phyloP scores from a whole-genome alignment of 2,329 filamentous ascomycete species.

The Tolypocladium paradoxum region DNA sequence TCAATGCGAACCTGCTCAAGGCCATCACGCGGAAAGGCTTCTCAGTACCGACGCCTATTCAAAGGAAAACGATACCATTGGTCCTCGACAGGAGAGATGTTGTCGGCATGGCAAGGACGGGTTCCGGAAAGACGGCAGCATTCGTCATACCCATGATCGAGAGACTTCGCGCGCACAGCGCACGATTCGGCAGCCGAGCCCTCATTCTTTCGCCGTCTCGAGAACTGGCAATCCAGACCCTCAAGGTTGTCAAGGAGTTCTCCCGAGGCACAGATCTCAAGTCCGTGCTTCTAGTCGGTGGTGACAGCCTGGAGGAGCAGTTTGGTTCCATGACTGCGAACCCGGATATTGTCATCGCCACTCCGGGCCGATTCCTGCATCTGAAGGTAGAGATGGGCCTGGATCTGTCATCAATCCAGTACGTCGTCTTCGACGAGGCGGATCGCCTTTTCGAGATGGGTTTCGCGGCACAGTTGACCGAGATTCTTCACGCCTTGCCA shows the following conservation, averaged over 20 bases:
- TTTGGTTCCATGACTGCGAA: conserved; percentile 88
- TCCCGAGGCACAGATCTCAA: conserved; percentile 83
- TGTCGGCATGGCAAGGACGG: conserved; percentile 98
- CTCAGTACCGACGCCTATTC: conserved; percentile 91
- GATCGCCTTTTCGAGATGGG: conserved; percentile 98
- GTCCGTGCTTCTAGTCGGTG: conserved; percentile 82
- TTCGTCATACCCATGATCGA: conserved; percentile 99
- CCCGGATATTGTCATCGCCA: conserved; percentile 94
- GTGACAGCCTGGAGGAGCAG: conserved; percentile 91
- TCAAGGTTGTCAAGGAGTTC: conserved; percentile 95
- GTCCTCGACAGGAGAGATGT: conserved; percentile 86
- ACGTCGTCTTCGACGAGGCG: conserved; percentile 96
- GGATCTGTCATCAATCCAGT: conserved; percentile 81
- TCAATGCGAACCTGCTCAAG: conserved; percentile 75
- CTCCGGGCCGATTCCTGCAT: conserved; percentile 91
- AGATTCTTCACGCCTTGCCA: conserved; percentile 85
- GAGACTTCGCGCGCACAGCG: conserved; percentile 77
- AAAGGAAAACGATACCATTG: conserved; percentile 90
- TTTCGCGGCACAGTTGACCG: conserved; percentile 83
- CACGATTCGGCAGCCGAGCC: conserved; percentile 73
- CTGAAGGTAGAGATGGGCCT: conserved; percentile 93
- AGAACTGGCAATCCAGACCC: conserved; percentile 86
- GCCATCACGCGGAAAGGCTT: conserved; percentile 92
- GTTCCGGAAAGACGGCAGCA: conserved; percentile 94
- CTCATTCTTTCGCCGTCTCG: conserved; percentile 86